These are phyloP conservation scores for Glonium stellatum DNA, from an alignment of 495 filamentous ascomycete species.

Conservation along the genomic window DNA sequence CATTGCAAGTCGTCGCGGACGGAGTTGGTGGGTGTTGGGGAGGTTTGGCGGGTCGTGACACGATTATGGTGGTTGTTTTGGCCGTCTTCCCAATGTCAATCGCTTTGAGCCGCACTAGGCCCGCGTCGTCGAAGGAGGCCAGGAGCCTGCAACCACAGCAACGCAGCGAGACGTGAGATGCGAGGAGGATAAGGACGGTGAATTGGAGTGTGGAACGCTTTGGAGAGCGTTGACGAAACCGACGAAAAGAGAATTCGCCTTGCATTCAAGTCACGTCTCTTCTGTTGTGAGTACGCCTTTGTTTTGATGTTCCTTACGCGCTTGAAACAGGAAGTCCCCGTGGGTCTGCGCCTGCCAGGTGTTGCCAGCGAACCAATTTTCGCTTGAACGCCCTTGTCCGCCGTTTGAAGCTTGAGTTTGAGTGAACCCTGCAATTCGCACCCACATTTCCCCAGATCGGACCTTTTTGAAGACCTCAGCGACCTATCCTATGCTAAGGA, in stretches of 20 bases:
- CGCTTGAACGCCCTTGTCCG: background rate
- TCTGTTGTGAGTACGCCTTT: background rate
- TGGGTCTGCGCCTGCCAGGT: too few species aligned
- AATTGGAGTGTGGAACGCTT: background rate
- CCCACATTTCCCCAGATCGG: constrained; percentile 4
- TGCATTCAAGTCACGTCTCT: background rate
- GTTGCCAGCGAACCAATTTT: background rate
- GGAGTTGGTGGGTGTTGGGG: background rate
- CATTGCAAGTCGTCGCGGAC: background rate
- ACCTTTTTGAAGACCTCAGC: constrained; percentile 12
- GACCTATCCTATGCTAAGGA: constrained; percentile 22
- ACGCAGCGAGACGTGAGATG: background rate
- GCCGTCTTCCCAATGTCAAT: constrained; percentile 1
- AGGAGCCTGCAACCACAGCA: background rate
- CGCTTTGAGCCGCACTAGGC: constrained; percentile 18
- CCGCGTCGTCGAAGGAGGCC: background rate
- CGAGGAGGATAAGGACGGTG: background rate
- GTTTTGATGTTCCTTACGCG: background rate
- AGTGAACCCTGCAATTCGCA: background rate
- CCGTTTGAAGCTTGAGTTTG: background rate
- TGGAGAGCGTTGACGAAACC: background rate
- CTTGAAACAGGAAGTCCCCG: background rate
- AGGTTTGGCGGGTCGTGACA: constrained; percentile 5
- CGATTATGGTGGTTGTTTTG: constrained; percentile 16
- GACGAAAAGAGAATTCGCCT: background rate